Evolutionary conservation across 192 early-diverging fungal species (phyloP).

Genomic region (Gaertneriomyces semiglobifer): DNA sequence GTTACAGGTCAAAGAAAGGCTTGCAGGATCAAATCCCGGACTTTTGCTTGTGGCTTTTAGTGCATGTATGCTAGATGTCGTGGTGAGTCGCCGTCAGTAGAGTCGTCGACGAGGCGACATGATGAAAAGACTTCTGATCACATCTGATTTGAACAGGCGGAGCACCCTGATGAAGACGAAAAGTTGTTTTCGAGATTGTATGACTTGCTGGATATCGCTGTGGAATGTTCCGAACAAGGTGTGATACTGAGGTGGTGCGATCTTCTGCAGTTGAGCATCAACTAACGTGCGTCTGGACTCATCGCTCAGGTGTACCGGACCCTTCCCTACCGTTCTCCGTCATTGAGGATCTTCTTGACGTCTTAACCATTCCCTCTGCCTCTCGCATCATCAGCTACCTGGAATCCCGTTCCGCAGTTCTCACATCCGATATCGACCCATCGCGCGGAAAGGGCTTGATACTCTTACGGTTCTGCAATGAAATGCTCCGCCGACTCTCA

Average conservation of each 20-base stretch:
- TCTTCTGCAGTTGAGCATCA: background rate
- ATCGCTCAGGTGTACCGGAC: slow-evolving; percentile 31
- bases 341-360: slow-evolving; percentile 69
- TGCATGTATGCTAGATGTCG: background rate
- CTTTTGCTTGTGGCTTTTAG: background rate
- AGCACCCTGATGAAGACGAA: background rate
- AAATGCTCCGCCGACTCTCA: slow-evolving; percentile 82
- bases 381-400: slow-evolving; percentile 64
- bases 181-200: slow-evolving; percentile 8
- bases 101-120: background rate
- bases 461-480: slow-evolving; percentile 82
- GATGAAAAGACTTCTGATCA: background rate
- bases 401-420: slow-evolving; percentile 47
- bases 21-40: background rate
- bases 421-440: slow-evolving; percentile 65
- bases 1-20: too few species aligned
- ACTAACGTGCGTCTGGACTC: background rate
- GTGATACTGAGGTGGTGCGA: background rate
- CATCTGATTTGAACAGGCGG: background rate
- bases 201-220: slow-evolving; percentile 20
- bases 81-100: background rate
- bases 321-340: slow-evolving; percentile 48
- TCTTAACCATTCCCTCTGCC: slow-evolving; percentile 54
- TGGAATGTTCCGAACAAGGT: slow-evolving; percentile 20
- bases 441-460: slow-evolving; percentile 79